Evolutionary conservation across 257 asterid genomes (phyloP), one percentile per base, ranked within the genome.

Genomic region (Jaltomata sinuosa): DNA sequence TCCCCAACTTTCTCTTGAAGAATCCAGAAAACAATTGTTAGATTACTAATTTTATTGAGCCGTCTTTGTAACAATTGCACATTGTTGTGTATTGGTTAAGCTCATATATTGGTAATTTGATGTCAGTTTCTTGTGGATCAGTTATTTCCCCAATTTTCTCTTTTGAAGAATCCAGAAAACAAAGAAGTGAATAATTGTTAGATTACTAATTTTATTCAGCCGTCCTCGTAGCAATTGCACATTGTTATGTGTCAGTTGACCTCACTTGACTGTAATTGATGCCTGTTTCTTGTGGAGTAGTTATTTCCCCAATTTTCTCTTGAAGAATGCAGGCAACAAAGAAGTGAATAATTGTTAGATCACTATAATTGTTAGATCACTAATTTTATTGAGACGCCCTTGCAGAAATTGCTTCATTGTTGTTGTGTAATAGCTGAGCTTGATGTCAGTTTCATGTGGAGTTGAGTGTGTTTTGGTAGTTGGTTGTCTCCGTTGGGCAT

Each of bases 401-500:
- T 42, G 49, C 1, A 42, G 8, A 7, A 38, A 38, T 38, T 5
- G 42, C 40, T 3, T n/a, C n/a, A n/a, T n/a, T 6, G 4, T 36
- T 36, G 6, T 36, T 36, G 40, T 36, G 55, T 52, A 52, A 4
- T 5, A 19, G 1, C 6, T 54, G 27, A 54, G 62, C 15, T 57
- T 21, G 11, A 62, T 64, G 72, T 64, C 42, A 64, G 72, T 64
- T 64, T 38, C 91, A 0, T 93, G 98, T 72, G 98, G 98, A 34
- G 87, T 92, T 59, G 98, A 91, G 67, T 91, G 95, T 87, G 93
- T 95, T 42, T 77, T 95, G 84, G 80, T 89, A 6, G 38, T 90
- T n/a, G 99, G 99, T 42, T 96, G 99, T 84, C 53, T 94, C 78
- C 95, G 99, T 16, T 96, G 99, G 99, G 99, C 88, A 2, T 96